phyloP scores from a whole-genome alignment of 164 flowering plant genomes.

The Chloranthus sessilifolius region DNA sequence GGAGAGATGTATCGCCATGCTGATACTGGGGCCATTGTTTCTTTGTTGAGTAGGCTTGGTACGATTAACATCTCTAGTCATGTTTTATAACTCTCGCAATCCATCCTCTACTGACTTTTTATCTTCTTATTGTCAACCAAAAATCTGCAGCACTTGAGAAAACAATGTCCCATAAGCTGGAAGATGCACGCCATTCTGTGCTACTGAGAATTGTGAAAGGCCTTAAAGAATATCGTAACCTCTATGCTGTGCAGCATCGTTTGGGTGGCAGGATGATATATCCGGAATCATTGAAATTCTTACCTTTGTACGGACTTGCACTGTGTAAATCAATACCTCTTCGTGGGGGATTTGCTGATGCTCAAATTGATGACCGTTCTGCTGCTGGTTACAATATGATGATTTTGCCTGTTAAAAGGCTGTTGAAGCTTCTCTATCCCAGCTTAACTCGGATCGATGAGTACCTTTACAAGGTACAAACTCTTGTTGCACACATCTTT shows the following conservation, averaged over 20 bases:
- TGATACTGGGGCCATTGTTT: slow-evolving; percentile 80
- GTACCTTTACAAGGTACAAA: slow-evolving; percentile 57
- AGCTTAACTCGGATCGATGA: slow-evolving; percentile 75
- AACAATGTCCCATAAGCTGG: slow-evolving; percentile 74
- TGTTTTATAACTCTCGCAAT: neutral
- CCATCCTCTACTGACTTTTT: neutral
- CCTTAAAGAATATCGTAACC: slow-evolving; percentile 89
- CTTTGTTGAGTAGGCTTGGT: slow-evolving; percentile 78
- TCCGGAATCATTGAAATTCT: slow-evolving; percentile 80
- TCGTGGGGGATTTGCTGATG: slow-evolving; percentile 89
- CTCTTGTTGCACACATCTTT: neutral
- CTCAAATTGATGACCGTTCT: slow-evolving; percentile 88
- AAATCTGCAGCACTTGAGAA: slow-evolving; percentile 83
- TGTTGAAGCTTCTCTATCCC: slow-evolving; percentile 88
- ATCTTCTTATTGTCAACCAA: neutral
- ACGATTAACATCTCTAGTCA: slow-evolving; percentile 9
- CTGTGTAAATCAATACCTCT: slow-evolving; percentile 74
- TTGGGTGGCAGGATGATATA: slow-evolving; percentile 84
- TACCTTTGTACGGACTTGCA: slow-evolving; percentile 75
- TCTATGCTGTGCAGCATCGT: slow-evolving; percentile 93
- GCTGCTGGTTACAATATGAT: slow-evolving; percentile 88
- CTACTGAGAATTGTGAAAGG: slow-evolving; percentile 75
- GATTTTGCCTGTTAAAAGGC: slow-evolving; percentile 70
- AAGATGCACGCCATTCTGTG: slow-evolving; percentile 72
- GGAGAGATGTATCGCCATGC: slow-evolving; percentile 97